Conservation (phyloP, 2,329 filamentous ascomycete species). For the Beauveria pseudobassiana region DNA sequence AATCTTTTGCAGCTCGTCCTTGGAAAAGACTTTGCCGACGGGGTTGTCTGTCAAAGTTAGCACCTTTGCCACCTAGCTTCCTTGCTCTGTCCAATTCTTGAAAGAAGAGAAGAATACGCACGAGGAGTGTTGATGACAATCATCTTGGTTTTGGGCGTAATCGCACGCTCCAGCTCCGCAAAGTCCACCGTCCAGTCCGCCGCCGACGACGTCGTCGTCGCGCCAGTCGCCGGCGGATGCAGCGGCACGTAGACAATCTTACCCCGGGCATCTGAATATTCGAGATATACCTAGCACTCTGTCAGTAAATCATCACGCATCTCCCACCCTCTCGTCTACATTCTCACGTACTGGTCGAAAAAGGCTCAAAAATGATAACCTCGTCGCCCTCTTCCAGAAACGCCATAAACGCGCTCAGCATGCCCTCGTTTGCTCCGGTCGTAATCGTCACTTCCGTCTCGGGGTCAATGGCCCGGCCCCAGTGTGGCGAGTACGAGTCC, state of each 20-base stretch:
- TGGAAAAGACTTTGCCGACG: constrained; percentile 89
- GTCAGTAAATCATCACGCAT: neutral
- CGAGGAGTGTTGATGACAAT: constrained; percentile 77
- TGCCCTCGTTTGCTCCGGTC: constrained; percentile 82
- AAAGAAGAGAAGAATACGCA: constrained; percentile 18
- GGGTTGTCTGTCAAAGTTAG: constrained; percentile 62
- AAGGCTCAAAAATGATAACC: constrained; percentile 96
- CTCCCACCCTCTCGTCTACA: neutral
- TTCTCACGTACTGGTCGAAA: constrained; percentile 79
- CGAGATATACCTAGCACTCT: constrained; percentile 63
- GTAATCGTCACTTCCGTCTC: constrained; percentile 94
- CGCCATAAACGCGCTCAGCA: constrained; percentile 96
- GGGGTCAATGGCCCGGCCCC: constrained; percentile 73
- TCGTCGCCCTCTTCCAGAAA: constrained; percentile 94
- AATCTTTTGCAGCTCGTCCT: constrained; percentile 73
- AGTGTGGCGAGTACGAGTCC: constrained; percentile 84
- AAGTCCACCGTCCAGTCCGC: constrained; percentile 86
- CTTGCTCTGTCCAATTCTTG: neutral
- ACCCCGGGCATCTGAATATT: constrained; percentile 99
- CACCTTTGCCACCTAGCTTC: constrained; percentile 9
- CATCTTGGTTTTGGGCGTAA: constrained; percentile 90
- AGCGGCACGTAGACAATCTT: constrained; percentile 94
- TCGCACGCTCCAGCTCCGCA: constrained; percentile 68
- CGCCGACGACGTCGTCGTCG: constrained; percentile 71
- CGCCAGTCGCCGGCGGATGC: constrained; percentile 77